phyloP scores from a whole-genome alignment of 2,329 filamentous ascomycete species.

The Anisogramma anomala region DNA sequence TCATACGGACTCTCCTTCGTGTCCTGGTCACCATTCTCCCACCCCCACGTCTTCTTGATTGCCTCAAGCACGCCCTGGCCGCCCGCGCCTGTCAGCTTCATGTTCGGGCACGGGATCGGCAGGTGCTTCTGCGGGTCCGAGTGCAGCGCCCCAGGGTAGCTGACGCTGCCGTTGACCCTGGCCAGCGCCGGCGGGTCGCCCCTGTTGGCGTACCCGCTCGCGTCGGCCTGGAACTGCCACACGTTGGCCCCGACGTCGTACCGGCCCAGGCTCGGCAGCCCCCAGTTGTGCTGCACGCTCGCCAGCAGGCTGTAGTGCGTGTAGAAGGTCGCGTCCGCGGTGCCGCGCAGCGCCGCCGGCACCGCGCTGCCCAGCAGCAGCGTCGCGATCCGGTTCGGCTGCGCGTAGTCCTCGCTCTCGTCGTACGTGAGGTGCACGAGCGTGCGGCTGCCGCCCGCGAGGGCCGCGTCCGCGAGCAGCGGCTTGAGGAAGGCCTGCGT shows the following conservation, averaged over 20 bases:
- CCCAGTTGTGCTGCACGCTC: constrained; percentile 32
- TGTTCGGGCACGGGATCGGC: constrained; percentile 30
- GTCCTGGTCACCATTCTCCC: too few relatives aligned
- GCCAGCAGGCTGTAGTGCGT: constrained; percentile 33
- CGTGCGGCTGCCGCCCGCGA: constrained; percentile 35
- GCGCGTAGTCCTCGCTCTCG: constrained; percentile 40
- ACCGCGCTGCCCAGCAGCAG: constrained; percentile 45
- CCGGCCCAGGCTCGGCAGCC: constrained; percentile 29
- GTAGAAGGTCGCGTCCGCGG: constrained; percentile 38
- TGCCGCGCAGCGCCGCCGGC: constrained; percentile 33
- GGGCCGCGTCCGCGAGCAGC: constrained; percentile 36
- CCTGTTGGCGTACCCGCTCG: constrained; percentile 19
- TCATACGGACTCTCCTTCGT: constrained; percentile 31
- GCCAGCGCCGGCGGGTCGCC: constrained; percentile 26
- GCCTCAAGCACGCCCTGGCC: constrained; percentile 27
- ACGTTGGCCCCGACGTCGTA: constrained; percentile 29
- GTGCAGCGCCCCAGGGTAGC: constrained; percentile 31
- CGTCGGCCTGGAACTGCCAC: constrained; percentile 19
- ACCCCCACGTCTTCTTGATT: constrained; percentile 24
- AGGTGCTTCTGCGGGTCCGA: constrained; percentile 22
- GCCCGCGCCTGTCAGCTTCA: constrained; percentile 31
- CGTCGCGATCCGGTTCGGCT: constrained; percentile 41
- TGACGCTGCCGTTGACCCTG: constrained; percentile 28
- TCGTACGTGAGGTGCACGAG: constrained; percentile 48
- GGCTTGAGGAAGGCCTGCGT: constrained; percentile 40